These are phyloP conservation scores for Cystobasidium slooffiae DNA, from an alignment of 1,284 basidiomycete species.

Conservation along the genomic window DNA sequence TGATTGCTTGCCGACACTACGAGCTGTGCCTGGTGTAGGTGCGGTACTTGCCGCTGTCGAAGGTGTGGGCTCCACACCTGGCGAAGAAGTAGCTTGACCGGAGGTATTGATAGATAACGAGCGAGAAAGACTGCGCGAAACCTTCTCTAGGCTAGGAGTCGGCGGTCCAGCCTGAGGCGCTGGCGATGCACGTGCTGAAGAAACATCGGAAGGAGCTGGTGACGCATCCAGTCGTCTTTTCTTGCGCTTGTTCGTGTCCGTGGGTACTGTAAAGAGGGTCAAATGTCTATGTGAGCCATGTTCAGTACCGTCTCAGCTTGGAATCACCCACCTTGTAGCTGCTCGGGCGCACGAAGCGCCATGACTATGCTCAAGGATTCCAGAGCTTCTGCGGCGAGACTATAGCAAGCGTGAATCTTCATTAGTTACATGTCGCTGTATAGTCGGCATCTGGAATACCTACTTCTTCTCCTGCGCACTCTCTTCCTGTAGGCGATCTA, in stretches of 20 bases:
- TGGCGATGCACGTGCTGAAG: conserved; percentile 36
- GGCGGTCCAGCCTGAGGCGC: conserved; percentile 16
- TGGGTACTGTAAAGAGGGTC: conserved; percentile 9
- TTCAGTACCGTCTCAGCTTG: not conserved
- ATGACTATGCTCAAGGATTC: conserved; percentile 28
- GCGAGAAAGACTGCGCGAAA: conserved; percentile 10
- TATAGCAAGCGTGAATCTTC: not conserved
- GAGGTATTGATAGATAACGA: conserved; percentile 19
- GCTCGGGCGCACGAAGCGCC: conserved; percentile 26
- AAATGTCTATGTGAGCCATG: not conserved
- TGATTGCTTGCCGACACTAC: conserved; percentile 1
- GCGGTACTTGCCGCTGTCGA: not conserved
- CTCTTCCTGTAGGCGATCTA: conserved; percentile 2
- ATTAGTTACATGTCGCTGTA: too few species aligned
- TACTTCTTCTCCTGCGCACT: conserved; percentile 34
- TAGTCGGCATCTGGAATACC: not conserved
- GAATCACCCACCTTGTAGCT: conserved; percentile 19
- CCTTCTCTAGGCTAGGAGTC: not conserved
- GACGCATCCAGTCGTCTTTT: conserved; percentile 39
- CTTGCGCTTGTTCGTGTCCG: conserved; percentile 35
- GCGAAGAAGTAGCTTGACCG: not conserved
- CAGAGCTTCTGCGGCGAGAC: conserved; percentile 18
- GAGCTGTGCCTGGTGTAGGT: conserved; percentile 4
- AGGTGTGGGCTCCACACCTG: not conserved
- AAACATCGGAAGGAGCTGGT: conserved; percentile 17